Evolutionary conservation across 257 asterid genomes (phyloP).

Genomic region (Vinca minor): DNA sequence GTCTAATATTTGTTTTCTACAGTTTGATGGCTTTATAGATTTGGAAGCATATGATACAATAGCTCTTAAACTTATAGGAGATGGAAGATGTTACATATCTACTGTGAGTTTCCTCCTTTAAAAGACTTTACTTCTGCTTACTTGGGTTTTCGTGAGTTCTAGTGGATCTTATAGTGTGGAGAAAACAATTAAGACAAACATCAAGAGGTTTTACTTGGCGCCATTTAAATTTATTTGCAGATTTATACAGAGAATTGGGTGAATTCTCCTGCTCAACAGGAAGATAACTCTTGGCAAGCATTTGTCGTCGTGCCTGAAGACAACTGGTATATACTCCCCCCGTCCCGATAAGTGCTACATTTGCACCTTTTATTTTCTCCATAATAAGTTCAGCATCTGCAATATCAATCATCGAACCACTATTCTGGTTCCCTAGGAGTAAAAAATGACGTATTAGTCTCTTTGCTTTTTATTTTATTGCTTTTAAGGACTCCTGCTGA

Average conservation of each 20-base stretch:
- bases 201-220: constrained; percentile 6
- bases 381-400: too few relatives aligned
- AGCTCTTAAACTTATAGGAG: constrained; percentile 81
- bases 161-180: too few relatives aligned
- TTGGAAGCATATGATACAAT: constrained; percentile 76
- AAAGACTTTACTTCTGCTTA: too few relatives aligned
- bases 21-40: constrained; percentile 96
- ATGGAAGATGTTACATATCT: constrained; percentile 93
- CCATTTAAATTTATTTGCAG: constrained; percentile 36
- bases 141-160: too few relatives aligned
- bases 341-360: too few relatives aligned
- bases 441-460: too few relatives aligned
- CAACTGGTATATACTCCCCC: constrained; percentile 87
- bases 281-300: constrained; percentile 99
- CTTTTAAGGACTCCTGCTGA: too few relatives aligned
- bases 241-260: constrained; percentile 98
- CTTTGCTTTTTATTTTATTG: too few relatives aligned
- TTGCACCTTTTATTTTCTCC: too few relatives aligned
- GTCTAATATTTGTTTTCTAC: constrained; percentile 21
- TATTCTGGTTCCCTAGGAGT: too few relatives aligned
- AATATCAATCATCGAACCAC: too few relatives aligned
- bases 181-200: neutral
- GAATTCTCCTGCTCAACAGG: constrained; percentile 92
- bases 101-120: constrained; percentile 56
- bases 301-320: constrained; percentile 74